Evolutionary conservation across 805 yeast species (phyloP).

Genomic region (Yamadazyma insecticola): DNA sequence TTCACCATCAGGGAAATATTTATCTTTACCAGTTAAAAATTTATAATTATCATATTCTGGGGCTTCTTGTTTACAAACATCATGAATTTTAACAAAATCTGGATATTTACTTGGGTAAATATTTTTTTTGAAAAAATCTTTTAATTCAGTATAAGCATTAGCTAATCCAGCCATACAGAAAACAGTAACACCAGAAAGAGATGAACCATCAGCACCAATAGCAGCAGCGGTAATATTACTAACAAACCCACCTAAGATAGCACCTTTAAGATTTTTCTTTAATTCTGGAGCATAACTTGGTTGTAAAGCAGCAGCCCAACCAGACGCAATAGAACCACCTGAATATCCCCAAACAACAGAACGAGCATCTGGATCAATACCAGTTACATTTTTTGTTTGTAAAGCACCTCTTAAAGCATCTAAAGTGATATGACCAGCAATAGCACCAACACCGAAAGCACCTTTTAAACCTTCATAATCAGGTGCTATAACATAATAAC

Average conservation of each 20-base stretch:
- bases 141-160: slow-evolving; percentile 23
- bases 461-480: slow-evolving; percentile 33
- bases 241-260: slow-evolving; percentile 33
- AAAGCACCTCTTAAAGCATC: slow-evolving; percentile 28
- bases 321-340: slow-evolving; percentile 35
- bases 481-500: slow-evolving; percentile 30
- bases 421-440: slow-evolving; percentile 26
- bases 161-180: slow-evolving; percentile 27
- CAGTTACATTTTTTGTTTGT: slow-evolving; percentile 12
- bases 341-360: slow-evolving; percentile 32
- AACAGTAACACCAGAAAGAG: no score
- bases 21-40: slow-evolving; percentile 4
- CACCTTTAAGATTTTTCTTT: slow-evolving; percentile 20
- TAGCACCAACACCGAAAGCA: slow-evolving; percentile 28
- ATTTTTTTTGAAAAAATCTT: slow-evolving; percentile 4
- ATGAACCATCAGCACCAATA: slow-evolving; percentile 22
- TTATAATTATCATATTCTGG: slow-evolving; percentile 2
- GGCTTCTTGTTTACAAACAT: slow-evolving; percentile 2
- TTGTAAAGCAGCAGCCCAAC: slow-evolving; percentile 35
- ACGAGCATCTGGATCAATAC: slow-evolving; percentile 14
- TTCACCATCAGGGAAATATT: slow-evolving; percentile 10
- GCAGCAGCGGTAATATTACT: slow-evolving; percentile 33
- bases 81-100: slow-evolving; percentile 2
- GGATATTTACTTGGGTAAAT: slow-evolving; percentile 7
- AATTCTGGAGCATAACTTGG: slow-evolving; percentile 34